Evolutionary conservation across 1,284 basidiomycete species (phyloP), one percentile per base, ranked within the genome.

Genomic region (Caloboletus firmus): DNA sequence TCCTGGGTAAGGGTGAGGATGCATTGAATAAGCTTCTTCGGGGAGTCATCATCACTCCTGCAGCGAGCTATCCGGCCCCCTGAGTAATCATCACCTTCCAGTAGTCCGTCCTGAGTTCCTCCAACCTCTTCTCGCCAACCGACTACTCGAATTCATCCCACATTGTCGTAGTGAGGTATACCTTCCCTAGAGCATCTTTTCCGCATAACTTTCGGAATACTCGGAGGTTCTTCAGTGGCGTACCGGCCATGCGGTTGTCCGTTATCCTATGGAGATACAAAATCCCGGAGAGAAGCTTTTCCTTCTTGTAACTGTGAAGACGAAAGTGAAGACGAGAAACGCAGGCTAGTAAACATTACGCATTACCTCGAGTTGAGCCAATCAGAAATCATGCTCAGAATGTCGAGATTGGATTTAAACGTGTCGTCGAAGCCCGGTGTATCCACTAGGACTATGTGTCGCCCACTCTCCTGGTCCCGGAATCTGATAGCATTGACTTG

Each of bases 191-290:
- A 24, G 44, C 24, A 0, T 51, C 44, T 9, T 1, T 30, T 26
- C 52, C 58, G 4, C 51, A 59, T 4, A 59, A 7, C 44, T 56
- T 47, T 22, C 34, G 57, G 31, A 59, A 50, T 10, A 34, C 8
- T 12, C 41, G 50, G n/a, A 78, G 74, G 56, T 75, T 78, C 28
- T 72, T 72, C 11, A 68, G 57, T 3, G 75, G 73, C 26, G 74
- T 72, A 13, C 76, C 75, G 1, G 72, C 72, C 52, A 80, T 69
- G 12, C 76, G 70, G 57, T 69, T 69, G 60, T 80, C 78, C 8
- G 75, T 71, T 54, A 81, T 81, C 5, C 75, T 72, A 54, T 81
- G 79, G 56, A 80, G 63, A 61, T 80, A 82, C 18, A 82, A 67
- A 42, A 81, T 68, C 0, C 77, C 79, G n/a, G 72, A 68, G 5